Base-by-base conservation (phyloP, 1,139 yeast genomes). In the Lodderomyces elongisporus region DNA sequence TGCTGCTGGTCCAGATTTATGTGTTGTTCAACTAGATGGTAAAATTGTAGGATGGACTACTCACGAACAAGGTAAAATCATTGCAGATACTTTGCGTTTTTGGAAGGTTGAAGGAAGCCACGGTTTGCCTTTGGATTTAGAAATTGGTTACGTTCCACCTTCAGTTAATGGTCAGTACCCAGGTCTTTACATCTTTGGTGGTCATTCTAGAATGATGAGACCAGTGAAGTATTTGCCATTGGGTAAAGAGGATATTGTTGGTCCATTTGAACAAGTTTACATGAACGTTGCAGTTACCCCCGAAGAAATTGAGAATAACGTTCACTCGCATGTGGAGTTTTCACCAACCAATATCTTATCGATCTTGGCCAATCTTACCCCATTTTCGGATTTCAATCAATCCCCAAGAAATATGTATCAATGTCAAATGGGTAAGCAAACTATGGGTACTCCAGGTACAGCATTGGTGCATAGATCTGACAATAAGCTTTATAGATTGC, bases 351-450 rank as follows among this genome's bases (percentile, higher is more conserved):
- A 91, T 58, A 87, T 91, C 39, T 70, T 91, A 48, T 87, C 96
- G 14, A 91, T 91, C 48, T 70, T 91, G 60, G 97, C 97, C 43
- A 91, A 91, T 61, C 71, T 91, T 67, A 91, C 98, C 1, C 98
- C 98, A 46, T 91, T 87, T 58, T 89, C 97, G 1, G 98, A 91
- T 62, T 93, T 91, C 68, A 91, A 91, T 62, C 99, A 91, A 69
- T 88, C 97, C 23, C 99, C 99, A 52, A 84, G 99, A 79, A 91
- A 91, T 60, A 91, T 93, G 98, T 91, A 91, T 60, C 99, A 91
- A 67, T 91, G 99, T 69, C 98, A 93, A 74, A 91, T 91, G 99
- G 98, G 97, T 77, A 91, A 91, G 66, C 99, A 91, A 70, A 91
- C 99, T 16, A 91, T 91, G 98, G 99, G 99, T 64, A 91, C 98